These are phyloP conservation scores for Tetradesmus lagerheimii DNA, from an alignment of 139 green algal genomes.

Conservation along the genomic window DNA sequence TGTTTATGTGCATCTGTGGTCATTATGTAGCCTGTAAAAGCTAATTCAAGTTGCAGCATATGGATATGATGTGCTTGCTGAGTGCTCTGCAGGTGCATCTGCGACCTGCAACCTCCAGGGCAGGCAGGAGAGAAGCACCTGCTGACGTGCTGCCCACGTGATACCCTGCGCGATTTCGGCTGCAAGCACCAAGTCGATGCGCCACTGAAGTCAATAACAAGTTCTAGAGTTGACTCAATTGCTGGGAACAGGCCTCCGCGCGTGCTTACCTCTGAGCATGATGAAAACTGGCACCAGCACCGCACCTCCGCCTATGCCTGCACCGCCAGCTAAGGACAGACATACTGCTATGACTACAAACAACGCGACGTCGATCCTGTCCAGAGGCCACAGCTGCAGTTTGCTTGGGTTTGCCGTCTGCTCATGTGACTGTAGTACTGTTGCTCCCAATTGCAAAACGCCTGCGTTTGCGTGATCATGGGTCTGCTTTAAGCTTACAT, in stretches of 20 bases:
- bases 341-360: background rate
- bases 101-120: too few relatives aligned
- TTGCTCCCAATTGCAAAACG: background rate
- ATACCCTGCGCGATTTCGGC: background rate
- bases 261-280: slow-evolving; percentile 14
- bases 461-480: background rate
- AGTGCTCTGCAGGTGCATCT: too few relatives aligned
- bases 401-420: background rate
- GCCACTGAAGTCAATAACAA: too few relatives aligned
- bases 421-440: background rate
- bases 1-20: too few relatives aligned
- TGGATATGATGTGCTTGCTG: background rate
- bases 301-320: slow-evolving; percentile 36
- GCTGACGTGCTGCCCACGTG: background rate
- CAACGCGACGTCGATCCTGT: slow-evolving; percentile 2
- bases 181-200: background rate
- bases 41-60: background rate
- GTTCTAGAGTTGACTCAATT: background rate
- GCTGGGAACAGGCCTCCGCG: background rate
- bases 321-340: slow-evolving; percentile 21
- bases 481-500: background rate
- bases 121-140: background rate
- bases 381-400: slow-evolving; percentile 26
- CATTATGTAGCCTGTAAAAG: too few relatives aligned
- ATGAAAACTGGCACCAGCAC: slow-evolving; percentile 26